Evolutionary conservation across 352 stramenopile genomes (phyloP).

Genomic region (Aphanomyces euteiches): DNA sequence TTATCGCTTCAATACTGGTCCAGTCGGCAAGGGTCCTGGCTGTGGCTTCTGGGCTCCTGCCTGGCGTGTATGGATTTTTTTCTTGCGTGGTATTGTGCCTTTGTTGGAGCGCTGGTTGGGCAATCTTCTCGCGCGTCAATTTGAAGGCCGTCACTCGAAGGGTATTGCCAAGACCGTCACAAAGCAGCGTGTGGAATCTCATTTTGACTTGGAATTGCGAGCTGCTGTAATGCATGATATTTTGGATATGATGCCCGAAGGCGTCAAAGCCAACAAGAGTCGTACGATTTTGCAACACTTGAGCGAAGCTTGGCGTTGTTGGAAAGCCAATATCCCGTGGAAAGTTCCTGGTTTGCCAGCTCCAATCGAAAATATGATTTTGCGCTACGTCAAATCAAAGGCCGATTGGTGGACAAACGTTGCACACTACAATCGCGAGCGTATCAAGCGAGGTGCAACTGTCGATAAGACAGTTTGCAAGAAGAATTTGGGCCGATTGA

Average conservation of each 20-base stretch:
- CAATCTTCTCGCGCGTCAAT: slow-evolving; percentile 98
- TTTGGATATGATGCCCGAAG: slow-evolving; percentile 99
- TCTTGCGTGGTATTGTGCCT: slow-evolving; percentile 98
- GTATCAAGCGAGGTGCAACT: slow-evolving; percentile 98
- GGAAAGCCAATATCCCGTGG: slow-evolving; percentile 99
- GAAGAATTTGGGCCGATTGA: slow-evolving; percentile 99
- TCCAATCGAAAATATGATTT: slow-evolving; percentile 99
- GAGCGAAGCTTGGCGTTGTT: slow-evolving; percentile 97
- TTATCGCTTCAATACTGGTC: slow-evolving; percentile 99
- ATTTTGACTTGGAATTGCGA: slow-evolving; percentile 99
- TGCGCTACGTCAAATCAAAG: slow-evolving; percentile 99
- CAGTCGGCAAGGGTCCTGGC: slow-evolving; percentile 98
- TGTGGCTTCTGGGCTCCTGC: slow-evolving; percentile 99
- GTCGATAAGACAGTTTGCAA: slow-evolving; percentile 99
- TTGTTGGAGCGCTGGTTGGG: slow-evolving; percentile 98
- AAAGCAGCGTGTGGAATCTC: slow-evolving; percentile 99
- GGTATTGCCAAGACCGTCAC: slow-evolving; percentile 99
- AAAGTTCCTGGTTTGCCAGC: slow-evolving; percentile 99
- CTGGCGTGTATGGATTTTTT: slow-evolving; percentile 99
- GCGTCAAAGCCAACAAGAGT: slow-evolving; percentile 99
- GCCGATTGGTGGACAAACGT: slow-evolving; percentile 98
- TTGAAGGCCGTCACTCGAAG: slow-evolving; percentile 99
- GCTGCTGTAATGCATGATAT: slow-evolving; percentile 99
- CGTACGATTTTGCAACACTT: slow-evolving; percentile 98
- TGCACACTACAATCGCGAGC: slow-evolving; percentile 99